phyloP scores from a whole-genome alignment of 768 basidiomycete species.

The Auriculariales sp. region DNA sequence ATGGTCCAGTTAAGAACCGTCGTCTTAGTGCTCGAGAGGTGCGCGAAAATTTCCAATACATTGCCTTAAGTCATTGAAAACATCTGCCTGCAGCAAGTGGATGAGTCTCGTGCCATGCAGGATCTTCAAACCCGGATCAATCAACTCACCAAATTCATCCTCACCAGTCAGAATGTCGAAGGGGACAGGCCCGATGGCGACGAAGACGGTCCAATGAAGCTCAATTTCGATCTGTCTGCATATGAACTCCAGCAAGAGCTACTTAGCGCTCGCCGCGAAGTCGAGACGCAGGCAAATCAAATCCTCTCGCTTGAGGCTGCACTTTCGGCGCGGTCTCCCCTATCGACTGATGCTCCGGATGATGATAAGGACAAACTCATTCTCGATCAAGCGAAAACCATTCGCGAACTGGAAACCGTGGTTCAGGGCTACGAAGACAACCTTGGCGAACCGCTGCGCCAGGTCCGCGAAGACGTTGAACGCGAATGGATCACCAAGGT shows the following conservation, averaged over 20 bases:
- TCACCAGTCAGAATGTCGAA: slow-evolving; percentile 75
- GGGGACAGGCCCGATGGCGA: slow-evolving; percentile 36
- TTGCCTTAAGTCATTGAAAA: background rate
- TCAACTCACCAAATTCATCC: slow-evolving; percentile 69
- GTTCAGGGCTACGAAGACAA: slow-evolving; percentile 62
- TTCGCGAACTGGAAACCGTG: slow-evolving; percentile 63
- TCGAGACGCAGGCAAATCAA: slow-evolving; percentile 70
- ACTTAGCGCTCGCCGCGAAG: slow-evolving; percentile 56
- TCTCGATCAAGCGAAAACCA: slow-evolving; percentile 55
- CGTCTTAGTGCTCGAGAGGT: slow-evolving; percentile 40
- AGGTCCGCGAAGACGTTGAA: slow-evolving; percentile 60
- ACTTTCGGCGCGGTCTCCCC: slow-evolving; percentile 51
- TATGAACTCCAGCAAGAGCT: slow-evolving; percentile 89
- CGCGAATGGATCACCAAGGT: slow-evolving; percentile 52
- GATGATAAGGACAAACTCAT: slow-evolving; percentile 64
- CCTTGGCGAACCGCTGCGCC: slow-evolving; percentile 48
- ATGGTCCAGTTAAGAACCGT: slow-evolving; percentile 33
- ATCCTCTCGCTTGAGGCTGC: slow-evolving; percentile 74
- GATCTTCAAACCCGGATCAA: slow-evolving; percentile 69
- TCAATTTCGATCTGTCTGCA: slow-evolving; percentile 82
- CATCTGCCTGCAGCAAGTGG: slow-evolving; percentile 45
- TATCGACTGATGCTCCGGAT: slow-evolving; percentile 51
- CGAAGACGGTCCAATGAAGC: slow-evolving; percentile 69
- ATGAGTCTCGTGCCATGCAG: slow-evolving; percentile 73
- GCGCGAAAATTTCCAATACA: background rate